Conservation (phyloP, 2,329 filamentous ascomycete species). For the Sclerotinia spermophila region DNA sequence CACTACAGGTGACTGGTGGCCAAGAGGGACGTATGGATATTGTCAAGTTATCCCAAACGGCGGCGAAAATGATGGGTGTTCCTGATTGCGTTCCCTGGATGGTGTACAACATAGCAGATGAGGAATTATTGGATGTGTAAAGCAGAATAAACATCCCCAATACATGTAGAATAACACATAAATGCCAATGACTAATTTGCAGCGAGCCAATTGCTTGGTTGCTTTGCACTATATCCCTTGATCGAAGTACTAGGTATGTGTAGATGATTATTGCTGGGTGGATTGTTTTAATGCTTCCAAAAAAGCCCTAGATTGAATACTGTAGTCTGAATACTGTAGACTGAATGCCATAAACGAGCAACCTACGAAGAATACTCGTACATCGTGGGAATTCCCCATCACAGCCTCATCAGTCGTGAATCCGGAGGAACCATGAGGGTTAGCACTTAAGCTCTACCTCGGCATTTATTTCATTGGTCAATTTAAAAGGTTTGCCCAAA, state of each 20-base stretch:
- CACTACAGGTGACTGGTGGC: conserved; percentile 9
- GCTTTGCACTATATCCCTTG: not conserved
- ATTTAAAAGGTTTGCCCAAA: not conserved
- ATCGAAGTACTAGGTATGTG: not conserved
- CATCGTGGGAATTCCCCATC: not conserved
- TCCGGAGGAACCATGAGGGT: not conserved
- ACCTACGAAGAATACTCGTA: not conserved
- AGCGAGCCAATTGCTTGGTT: not conserved
- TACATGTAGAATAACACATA: conserved; percentile 17
- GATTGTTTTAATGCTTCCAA: not conserved
- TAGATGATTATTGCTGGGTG: not conserved
- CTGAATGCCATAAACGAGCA: not conserved
- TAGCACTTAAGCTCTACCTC: not conserved
- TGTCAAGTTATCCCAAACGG: conserved; percentile 17
- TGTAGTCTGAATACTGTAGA: not conserved
- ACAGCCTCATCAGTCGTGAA: not conserved
- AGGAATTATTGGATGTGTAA: not conserved
- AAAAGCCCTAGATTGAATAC: not conserved
- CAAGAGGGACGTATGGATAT: not conserved
- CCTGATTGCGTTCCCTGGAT: conserved; percentile 25
- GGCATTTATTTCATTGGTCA: not conserved
- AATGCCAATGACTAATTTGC: not conserved
- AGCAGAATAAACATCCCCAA: not conserved
- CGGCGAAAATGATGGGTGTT: conserved; percentile 30
- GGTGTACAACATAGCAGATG: conserved; percentile 16